A percentile compares a stretch with the other conserved stretches of the same genome.
phyloP scores from a whole-genome alignment of 495 filamentous ascomycete genomes.

The Hypoxylon trugodes region DNA sequence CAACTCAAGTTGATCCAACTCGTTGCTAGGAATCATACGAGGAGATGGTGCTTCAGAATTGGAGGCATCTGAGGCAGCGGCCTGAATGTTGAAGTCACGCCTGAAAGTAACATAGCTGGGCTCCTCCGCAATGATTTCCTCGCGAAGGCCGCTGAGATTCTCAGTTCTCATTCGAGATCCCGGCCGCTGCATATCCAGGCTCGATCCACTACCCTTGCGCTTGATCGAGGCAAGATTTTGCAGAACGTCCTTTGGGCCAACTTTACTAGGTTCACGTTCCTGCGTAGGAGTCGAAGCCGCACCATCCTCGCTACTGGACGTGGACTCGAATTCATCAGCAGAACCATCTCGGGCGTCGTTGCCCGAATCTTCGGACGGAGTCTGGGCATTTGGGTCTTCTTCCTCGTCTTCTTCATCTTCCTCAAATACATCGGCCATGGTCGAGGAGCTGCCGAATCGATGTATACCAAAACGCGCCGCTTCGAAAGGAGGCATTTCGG shows the following conservation, averaged over 20 bases:
- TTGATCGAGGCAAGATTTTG: constrained; percentile 36
- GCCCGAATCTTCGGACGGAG: constrained; percentile 40
- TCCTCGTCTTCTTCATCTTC: constrained; percentile 93
- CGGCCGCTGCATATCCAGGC: constrained; percentile 41
- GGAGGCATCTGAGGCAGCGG: constrained; percentile 41
- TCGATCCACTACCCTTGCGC: constrained; percentile 52
- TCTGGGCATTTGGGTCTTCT: constrained; percentile 41
- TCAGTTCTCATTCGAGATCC: constrained; percentile 48
- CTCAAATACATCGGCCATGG: constrained; percentile 91
- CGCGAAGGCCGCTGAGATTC: constrained; percentile 50
- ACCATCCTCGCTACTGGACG: constrained; percentile 32
- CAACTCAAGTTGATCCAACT: constrained; percentile 62
- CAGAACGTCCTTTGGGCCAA: constrained; percentile 9
- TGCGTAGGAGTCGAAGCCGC: constrained; percentile 41
- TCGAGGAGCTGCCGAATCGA: constrained; percentile 68
- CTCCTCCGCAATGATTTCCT: constrained; percentile 56
- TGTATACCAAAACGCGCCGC: constrained; percentile 66
- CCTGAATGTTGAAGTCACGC: constrained; percentile 45
- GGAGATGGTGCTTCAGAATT: constrained; percentile 67
- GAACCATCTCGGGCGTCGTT: constrained; percentile 34
- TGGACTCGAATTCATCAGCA: constrained; percentile 30
- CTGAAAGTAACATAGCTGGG: constrained; percentile 22
- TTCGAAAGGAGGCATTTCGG: constrained; percentile 86
- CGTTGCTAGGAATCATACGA: constrained; percentile 61
- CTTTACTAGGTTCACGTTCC: constrained; percentile 27